Percentiles rank a stretch among this genome's conserved stretches.
phyloP scores from a whole-genome alignment of 768 basidiomycete species.

The Dioszegia hungarica region DNA sequence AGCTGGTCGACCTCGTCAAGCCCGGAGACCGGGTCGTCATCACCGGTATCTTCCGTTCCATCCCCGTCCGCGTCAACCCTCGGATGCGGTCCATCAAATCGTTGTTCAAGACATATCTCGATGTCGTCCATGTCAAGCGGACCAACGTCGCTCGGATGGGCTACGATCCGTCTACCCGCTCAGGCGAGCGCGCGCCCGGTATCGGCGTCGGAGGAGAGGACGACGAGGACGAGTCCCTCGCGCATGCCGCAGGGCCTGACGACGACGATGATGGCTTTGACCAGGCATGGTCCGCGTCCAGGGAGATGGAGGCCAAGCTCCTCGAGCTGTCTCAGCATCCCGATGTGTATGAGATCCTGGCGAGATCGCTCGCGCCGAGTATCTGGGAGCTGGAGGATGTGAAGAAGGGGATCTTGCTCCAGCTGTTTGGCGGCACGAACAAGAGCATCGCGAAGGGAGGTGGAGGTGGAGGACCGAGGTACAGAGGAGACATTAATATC shows the following conservation, averaged over 20 bases:
- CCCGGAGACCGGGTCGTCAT: constrained; percentile 89
- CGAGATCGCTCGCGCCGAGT: constrained; percentile 81
- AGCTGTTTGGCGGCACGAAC: constrained; percentile 96
- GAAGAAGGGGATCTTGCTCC: constrained; percentile 94
- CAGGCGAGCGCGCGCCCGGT: constrained; percentile 58
- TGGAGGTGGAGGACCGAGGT: constrained; percentile 91
- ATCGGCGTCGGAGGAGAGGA: constrained; percentile 63
- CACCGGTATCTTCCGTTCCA: constrained; percentile 89
- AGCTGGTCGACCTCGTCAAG: constrained; percentile 91
- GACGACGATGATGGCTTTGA: constrained; percentile 50
- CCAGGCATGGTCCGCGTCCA: constrained; percentile 48
- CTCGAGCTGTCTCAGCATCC: constrained; percentile 65
- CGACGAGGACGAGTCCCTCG: constrained; percentile 58
- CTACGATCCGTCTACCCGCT: constrained; percentile 71
- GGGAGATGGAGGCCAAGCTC: constrained; percentile 75
- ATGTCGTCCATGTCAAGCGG: constrained; percentile 84
- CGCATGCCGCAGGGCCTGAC: constrained; percentile 26
- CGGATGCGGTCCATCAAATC: constrained; percentile 86
- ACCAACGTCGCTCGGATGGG: constrained; percentile 63
- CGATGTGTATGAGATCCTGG: constrained; percentile 80
- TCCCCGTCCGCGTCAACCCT: constrained; percentile 92
- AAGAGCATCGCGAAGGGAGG: constrained; percentile 90
- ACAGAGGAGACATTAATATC: constrained; percentile 96
- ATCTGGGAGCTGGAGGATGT: constrained; percentile 99
- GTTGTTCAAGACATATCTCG: constrained; percentile 94